Conservation (phyloP, 345 rosid genomes). For the Luvunga scandens region DNA sequence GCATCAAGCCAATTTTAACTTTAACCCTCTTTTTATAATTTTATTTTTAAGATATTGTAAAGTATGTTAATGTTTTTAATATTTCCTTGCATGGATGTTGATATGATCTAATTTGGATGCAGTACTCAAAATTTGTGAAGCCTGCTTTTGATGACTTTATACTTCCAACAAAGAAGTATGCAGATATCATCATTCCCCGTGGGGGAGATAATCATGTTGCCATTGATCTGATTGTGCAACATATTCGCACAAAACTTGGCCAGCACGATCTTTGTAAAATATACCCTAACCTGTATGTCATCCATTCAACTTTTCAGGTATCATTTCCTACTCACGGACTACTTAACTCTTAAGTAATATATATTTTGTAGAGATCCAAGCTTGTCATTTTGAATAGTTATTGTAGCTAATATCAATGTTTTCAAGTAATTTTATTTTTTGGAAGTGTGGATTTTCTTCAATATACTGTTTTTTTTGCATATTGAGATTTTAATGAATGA, state of each 20-base stretch:
- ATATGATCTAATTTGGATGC: constrained; percentile 39
- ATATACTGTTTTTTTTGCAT: background rate
- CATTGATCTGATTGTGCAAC: constrained; percentile 95
- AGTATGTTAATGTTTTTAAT: background rate
- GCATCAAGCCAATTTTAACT: background rate
- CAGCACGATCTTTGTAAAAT: constrained; percentile 99
- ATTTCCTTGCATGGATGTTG: background rate
- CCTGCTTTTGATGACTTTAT: constrained; percentile 99
- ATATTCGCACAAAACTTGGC: constrained; percentile 93
- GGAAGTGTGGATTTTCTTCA: background rate
- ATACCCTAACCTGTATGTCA: constrained; percentile 88
- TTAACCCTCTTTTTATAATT: background rate
- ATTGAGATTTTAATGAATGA: background rate
- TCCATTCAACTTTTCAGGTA: constrained; percentile 99
- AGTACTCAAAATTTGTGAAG: constrained; percentile 98
- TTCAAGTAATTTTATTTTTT: background rate
- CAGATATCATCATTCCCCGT: constrained; percentile 98
- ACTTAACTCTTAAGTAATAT: background rate
- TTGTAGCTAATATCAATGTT: background rate
- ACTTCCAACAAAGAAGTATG: constrained; percentile 98
- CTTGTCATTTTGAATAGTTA: background rate
- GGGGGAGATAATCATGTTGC: constrained; percentile 99
- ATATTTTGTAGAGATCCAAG: background rate
- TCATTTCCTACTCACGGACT: constrained; percentile 5
- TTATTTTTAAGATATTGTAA: background rate